These are phyloP conservation scores for Sporothrix pallida DNA, from an alignment of 2,329 filamentous ascomycete genomes.

Conservation along the genomic window DNA sequence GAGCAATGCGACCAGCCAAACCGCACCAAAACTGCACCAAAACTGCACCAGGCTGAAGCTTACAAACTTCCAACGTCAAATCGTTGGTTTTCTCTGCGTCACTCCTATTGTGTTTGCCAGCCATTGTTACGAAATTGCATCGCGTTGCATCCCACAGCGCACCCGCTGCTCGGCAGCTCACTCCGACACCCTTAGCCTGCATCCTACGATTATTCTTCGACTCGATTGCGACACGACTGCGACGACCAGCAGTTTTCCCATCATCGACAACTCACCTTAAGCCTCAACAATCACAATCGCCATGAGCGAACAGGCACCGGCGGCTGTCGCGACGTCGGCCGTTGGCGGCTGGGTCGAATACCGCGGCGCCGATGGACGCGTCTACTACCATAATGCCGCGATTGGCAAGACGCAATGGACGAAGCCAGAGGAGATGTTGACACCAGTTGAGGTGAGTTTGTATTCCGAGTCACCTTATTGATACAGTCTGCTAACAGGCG, in stretches of 20 bases:
- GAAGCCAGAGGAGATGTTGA: constrained; percentile 90
- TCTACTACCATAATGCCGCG: constrained; percentile 87
- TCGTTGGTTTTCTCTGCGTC: neutral
- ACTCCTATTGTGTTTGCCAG: neutral
- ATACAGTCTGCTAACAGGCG: constrained; percentile 39
- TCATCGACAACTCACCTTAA: neutral
- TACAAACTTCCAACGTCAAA: constrained; percentile 1
- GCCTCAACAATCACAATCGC: neutral
- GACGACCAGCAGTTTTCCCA: neutral
- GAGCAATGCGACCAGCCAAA: neutral
- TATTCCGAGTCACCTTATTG: no score
- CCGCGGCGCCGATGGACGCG: constrained; percentile 77
- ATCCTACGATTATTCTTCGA: neutral
- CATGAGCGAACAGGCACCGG: constrained; percentile 62
- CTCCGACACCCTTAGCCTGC: neutral
- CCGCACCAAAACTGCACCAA: no score
- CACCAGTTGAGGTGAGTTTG: constrained; percentile 70
- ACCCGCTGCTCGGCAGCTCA: neutral
- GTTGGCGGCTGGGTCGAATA: constrained; percentile 75
- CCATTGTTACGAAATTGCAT: neutral
- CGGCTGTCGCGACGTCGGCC: constrained; percentile 13
- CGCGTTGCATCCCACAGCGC: neutral
- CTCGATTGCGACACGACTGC: neutral
- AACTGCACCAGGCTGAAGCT: constrained; percentile 23
- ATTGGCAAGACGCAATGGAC: constrained; percentile 93